phyloP scores from a whole-genome alignment of 2,329 filamentous ascomycete species.

The Pleurostoma richardsiae region DNA sequence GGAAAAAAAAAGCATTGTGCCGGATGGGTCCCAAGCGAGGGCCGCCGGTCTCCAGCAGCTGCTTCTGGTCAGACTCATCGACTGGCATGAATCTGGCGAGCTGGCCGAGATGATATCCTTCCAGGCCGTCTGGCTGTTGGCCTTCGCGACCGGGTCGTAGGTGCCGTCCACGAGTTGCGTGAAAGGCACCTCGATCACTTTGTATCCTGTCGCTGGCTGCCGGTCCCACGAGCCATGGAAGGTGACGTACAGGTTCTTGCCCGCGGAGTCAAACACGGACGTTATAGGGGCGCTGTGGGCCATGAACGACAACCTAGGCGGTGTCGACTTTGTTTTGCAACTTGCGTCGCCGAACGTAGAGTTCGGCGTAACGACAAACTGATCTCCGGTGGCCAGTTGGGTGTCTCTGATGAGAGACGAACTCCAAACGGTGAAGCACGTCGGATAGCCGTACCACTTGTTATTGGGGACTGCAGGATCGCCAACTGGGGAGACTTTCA shows the following conservation, averaged over 20 bases:
- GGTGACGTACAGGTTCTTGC: constrained; percentile 25
- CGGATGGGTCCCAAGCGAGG: constrained; percentile 6
- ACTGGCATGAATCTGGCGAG: neutral
- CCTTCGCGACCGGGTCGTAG: constrained; percentile 5
- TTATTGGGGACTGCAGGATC: constrained; percentile 11
- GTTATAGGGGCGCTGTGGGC: constrained; percentile 23
- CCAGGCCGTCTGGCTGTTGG: constrained; percentile 4
- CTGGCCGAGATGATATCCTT: constrained; percentile 3
- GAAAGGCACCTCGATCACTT: constrained; percentile 22
- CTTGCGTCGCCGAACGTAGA: constrained; percentile 4
- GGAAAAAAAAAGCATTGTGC: constrained; percentile 6
- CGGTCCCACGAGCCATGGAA: constrained; percentile 24
- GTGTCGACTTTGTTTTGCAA: constrained; percentile 6
- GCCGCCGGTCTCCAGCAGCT: constrained; percentile 6
- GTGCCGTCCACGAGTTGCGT: constrained; percentile 5
- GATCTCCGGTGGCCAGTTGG: constrained; percentile 8
- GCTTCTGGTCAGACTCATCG: constrained; percentile 3
- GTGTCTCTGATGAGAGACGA: constrained; percentile 6
- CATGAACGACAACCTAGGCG: constrained; percentile 7
- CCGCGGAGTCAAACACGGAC: constrained; percentile 21
- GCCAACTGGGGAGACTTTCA: constrained; percentile 4
- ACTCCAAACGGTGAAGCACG: constrained; percentile 14
- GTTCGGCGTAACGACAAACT: constrained; percentile 11
- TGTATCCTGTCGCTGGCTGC: constrained; percentile 21
- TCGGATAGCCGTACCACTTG: constrained; percentile 10